A percentile compares a stretch with the other conserved stretches of the same genome.
phyloP scores from a whole-genome alignment of 2,329 filamentous ascomycete species.

The Penicillium frequentans region DNA sequence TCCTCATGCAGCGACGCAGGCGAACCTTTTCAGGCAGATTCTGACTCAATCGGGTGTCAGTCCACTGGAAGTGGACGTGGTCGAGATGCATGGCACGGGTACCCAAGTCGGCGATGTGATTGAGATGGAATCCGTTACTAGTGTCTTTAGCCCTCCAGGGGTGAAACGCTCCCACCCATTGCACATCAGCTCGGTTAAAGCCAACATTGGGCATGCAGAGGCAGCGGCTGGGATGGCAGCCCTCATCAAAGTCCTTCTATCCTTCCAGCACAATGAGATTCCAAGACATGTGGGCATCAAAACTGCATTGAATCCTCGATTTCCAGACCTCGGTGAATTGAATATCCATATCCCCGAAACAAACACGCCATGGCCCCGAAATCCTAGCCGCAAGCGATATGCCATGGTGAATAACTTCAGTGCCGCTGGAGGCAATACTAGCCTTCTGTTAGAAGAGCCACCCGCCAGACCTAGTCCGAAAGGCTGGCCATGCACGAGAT shows the following conservation, averaged over 20 bases:
- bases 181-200: not conserved
- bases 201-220: not conserved
- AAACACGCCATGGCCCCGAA: not conserved
- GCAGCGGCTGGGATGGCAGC: not conserved
- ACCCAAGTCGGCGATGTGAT: not conserved
- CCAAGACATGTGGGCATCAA: not conserved
- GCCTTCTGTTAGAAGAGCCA: not conserved
- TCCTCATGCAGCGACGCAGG: not conserved
- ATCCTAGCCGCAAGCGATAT: not conserved
- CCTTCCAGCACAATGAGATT: not conserved
- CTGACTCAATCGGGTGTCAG: not conserved
- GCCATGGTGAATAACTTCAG: not conserved
- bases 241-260: not conserved
- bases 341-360: not conserved
- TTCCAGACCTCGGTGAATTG: not conserved
- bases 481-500: not conserved
- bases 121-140: not conserved
- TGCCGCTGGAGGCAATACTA: not conserved
- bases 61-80: not conserved
- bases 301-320: not conserved
- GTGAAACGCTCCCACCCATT: not conserved
- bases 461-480: not conserved
- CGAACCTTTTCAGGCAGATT: not conserved
- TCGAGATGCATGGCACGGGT: not conserved
- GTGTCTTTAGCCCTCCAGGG: not conserved